Percentiles rank a stretch among this genome's conserved stretches.
These are phyloP conservation scores for Micractinium sp. DNA, from an alignment of 139 green algal species.

Conservation along the genomic window DNA sequence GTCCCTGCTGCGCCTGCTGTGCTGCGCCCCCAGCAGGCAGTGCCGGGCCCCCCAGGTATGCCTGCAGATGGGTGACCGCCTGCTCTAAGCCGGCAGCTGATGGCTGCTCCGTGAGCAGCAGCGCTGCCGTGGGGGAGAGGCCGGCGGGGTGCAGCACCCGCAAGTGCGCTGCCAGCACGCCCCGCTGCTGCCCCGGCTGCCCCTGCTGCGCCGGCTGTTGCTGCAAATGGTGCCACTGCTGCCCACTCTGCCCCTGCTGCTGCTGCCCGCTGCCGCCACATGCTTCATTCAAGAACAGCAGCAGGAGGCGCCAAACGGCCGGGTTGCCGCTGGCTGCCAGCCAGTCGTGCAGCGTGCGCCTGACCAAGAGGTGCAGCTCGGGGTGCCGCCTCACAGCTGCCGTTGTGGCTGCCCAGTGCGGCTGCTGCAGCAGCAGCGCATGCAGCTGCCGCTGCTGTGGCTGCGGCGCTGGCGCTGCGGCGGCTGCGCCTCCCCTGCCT, in stretches of 20 bases:
- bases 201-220: neutral
- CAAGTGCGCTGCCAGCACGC: constrained; percentile 3
- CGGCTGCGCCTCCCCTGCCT: neutral
- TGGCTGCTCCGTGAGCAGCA: constrained; percentile 7
- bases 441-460: neutral
- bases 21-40: neutral
- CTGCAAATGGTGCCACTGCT: too few relatives aligned
- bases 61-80: neutral
- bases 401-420: neutral
- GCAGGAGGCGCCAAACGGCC: constrained; percentile 30
- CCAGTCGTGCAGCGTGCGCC: constrained; percentile 33
- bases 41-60: neutral
- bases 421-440: neutral
- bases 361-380: constrained; percentile 20
- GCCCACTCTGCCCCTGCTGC: neutral
- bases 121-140: neutral
- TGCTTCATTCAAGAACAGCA: constrained; percentile 1
- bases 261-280: neutral
- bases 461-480: constrained; percentile 4
- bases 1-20: neutral
- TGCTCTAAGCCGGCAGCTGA: neutral
- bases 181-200: neutral
- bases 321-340: constrained; percentile 32
- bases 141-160: constrained; percentile 8
- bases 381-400: neutral